Percentiles rank a stretch among this genome's conserved stretches.
phyloP scores from a whole-genome alignment of 768 basidiomycete genomes.

The Boletus subcaerulescens region DNA sequence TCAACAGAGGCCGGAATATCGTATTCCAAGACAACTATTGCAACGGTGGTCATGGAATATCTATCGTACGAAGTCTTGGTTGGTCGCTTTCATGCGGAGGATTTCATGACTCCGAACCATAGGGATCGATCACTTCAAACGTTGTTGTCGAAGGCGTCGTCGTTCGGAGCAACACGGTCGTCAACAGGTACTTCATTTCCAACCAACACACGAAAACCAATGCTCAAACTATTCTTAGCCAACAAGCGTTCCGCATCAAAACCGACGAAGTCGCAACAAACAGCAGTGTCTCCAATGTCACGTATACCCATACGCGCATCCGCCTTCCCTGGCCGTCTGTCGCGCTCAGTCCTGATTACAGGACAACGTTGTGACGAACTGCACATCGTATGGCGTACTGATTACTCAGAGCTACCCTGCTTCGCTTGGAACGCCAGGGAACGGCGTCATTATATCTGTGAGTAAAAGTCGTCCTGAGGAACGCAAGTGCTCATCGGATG shows the following conservation, averaged over 20 bases:
- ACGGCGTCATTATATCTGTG: conserved; percentile 55
- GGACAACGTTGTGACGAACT: conserved; percentile 53
- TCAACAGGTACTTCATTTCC: conserved; percentile 42
- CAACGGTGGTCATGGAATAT: conserved; percentile 61
- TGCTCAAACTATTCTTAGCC: conserved; percentile 25
- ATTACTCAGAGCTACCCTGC: conserved; percentile 64
- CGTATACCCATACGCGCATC: conserved; percentile 41
- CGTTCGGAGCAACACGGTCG: conserved; percentile 51
- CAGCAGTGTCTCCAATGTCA: conserved; percentile 48
- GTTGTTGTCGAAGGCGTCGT: conserved; percentile 45
- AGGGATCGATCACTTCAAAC: conserved; percentile 56
- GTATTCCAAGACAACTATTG: conserved; percentile 52
- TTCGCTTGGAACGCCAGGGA: conserved; percentile 52
- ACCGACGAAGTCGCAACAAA: conserved; percentile 43
- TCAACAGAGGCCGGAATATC: conserved; percentile 44
- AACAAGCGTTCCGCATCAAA: conserved; percentile 63
- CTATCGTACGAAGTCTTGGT: conserved; percentile 35
- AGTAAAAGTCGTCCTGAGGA: conserved; percentile 11
- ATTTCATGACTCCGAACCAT: background rate
- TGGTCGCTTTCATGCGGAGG: background rate
- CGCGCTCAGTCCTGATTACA: conserved; percentile 11
- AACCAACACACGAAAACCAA: no score
- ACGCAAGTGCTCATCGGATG: background rate
- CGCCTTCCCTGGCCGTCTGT: background rate
- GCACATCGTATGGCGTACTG: conserved; percentile 50